Conservation (phyloP, 2,329 filamentous ascomycete genomes). For the Exophiala lecanii-corni region DNA sequence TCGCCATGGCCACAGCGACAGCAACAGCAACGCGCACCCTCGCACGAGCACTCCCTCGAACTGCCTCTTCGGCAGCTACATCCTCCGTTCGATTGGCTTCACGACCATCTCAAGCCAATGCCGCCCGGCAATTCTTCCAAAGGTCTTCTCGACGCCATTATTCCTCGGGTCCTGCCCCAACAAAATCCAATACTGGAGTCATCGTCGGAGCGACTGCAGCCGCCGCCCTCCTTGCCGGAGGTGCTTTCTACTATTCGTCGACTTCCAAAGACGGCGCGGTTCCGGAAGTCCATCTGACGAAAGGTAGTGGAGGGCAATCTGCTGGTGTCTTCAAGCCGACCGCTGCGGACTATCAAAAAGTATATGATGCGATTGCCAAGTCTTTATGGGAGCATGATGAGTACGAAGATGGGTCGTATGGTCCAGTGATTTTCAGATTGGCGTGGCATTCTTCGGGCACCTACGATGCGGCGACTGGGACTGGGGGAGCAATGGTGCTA, state of each 20-base stretch:
- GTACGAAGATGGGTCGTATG: conserved; percentile 95
- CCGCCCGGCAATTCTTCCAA: conserved; percentile 63
- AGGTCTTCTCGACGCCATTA: conserved; percentile 73
- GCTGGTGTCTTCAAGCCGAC: conserved; percentile 65
- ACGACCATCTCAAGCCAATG: conserved; percentile 56
- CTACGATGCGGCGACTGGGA: conserved; percentile 80
- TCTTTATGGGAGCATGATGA: conserved; percentile 83
- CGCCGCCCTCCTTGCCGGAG: conserved; percentile 60
- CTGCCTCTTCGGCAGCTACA: conserved; percentile 34
- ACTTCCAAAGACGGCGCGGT: conserved; percentile 29
- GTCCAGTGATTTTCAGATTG: conserved; percentile 81
- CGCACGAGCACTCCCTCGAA: conserved; percentile 39
- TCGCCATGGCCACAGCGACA: too few relatives aligned
- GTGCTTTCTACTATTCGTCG: conserved; percentile 57
- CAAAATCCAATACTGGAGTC: conserved; percentile 47
- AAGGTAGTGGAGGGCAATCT: conserved; percentile 32
- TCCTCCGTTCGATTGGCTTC: conserved; percentile 38
- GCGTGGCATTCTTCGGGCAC: conserved; percentile 95
- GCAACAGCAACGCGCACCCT: conserved; percentile 40
- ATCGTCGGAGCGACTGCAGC: conserved; percentile 55
- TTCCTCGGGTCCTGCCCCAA: conserved; percentile 60
- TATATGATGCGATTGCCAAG: conserved; percentile 82
- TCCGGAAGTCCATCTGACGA: conserved; percentile 41
- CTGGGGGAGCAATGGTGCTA: conserved; percentile 91
- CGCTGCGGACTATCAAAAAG: conserved; percentile 87